A percentile compares a stretch with the other conserved stretches of the same genome.
Evolutionary conservation across 495 filamentous ascomycete genomes (phyloP).

Genomic region (Penicillium longicatenatum): DNA sequence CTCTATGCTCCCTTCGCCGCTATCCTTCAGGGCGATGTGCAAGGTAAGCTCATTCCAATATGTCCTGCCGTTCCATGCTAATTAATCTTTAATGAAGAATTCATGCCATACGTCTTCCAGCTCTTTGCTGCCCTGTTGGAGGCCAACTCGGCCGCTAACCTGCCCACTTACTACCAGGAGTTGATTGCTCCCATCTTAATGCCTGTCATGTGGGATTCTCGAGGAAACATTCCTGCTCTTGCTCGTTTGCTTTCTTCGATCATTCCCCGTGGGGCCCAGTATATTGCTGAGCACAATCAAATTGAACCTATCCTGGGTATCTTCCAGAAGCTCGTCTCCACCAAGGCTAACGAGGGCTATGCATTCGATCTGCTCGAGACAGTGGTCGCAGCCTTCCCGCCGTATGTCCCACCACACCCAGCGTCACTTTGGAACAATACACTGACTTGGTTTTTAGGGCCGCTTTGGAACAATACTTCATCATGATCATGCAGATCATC

Average conservation of each 20-base stretch:
- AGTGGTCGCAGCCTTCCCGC: constrained; percentile 67
- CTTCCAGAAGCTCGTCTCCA: constrained; percentile 82
- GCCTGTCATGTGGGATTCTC: constrained; percentile 81
- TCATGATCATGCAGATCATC: constrained; percentile 75
- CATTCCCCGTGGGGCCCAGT: constrained; percentile 70
- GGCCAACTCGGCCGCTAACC: constrained; percentile 68
- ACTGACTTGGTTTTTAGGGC: constrained; percentile 43
- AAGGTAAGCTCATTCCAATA: constrained; percentile 51
- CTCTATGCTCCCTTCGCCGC: constrained; percentile 76
- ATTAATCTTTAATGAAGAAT: constrained; percentile 60
- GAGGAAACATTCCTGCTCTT: constrained; percentile 90
- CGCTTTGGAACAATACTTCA: constrained; percentile 74
- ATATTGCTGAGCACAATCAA: constrained; percentile 74
- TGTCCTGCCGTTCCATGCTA: constrained; percentile 15
- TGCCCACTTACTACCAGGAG: constrained; percentile 75
- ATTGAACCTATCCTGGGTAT: constrained; percentile 82
- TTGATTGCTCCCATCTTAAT: constrained; percentile 74
- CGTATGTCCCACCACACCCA: constrained; percentile 48
- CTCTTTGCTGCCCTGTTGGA: constrained; percentile 88
- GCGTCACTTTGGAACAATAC: not conserved
- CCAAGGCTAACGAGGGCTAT: constrained; percentile 74
- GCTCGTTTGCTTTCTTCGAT: constrained; percentile 81
- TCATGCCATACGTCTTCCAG: constrained; percentile 95
- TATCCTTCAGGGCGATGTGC: constrained; percentile 77
- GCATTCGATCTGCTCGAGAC: constrained; percentile 89